Conservation (phyloP, 23 red algal genomes). For the Gracilariopsis chorda region DNA sequence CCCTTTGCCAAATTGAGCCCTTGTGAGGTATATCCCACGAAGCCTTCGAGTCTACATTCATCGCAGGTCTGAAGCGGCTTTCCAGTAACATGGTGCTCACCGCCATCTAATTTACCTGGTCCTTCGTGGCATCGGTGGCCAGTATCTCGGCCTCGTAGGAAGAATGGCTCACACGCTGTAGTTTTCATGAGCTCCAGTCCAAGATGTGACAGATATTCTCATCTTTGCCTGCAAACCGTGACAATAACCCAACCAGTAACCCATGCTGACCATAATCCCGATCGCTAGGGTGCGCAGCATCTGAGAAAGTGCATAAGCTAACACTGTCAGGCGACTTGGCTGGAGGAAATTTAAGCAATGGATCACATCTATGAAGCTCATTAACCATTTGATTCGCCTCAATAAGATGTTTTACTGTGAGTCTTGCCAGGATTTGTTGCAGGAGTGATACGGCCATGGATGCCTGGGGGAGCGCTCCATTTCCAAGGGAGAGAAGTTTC, state of each 20-base stretch:
- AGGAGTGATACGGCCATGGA: neutral
- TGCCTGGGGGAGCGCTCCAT: neutral
- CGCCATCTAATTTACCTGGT: neutral
- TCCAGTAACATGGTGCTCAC: too few species aligned
- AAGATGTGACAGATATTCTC: neutral
- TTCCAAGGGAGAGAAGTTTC: neutral
- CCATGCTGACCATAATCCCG: neutral
- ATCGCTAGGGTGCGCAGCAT: neutral
- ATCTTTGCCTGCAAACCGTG: neutral
- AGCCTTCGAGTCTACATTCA: too few species aligned
- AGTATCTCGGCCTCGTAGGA: neutral
- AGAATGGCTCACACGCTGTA: neutral
- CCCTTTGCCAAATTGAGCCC: too few species aligned
- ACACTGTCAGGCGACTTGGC: neutral
- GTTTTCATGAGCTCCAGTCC: neutral
- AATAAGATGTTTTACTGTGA: neutral
- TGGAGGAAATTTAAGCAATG: neutral
- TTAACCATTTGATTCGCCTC: neutral
- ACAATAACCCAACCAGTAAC: neutral
- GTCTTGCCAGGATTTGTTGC: neutral
- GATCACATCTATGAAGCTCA: neutral
- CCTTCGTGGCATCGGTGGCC: neutral
- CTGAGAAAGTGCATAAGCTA: neutral
- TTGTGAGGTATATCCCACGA: too few species aligned
- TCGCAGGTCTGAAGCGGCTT: too few species aligned